phyloP scores from a whole-genome alignment of 805 yeast species.

The Debaryomyces tyrocola region DNA sequence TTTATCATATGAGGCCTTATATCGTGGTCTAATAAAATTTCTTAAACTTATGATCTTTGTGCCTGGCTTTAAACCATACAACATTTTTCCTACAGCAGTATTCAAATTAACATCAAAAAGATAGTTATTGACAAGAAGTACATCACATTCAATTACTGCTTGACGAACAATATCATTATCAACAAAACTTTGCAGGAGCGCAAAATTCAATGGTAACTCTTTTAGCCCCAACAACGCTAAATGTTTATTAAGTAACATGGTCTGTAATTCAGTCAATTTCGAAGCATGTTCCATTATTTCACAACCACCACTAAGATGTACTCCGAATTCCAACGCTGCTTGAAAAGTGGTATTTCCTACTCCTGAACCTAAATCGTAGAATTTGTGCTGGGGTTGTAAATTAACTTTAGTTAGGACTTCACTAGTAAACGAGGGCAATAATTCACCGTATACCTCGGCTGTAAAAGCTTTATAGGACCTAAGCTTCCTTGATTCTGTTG shows the following conservation, averaged over 20 bases:
- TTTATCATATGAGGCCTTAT: constrained; percentile 54
- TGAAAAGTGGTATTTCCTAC: constrained; percentile 91
- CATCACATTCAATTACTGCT: constrained; percentile 61
- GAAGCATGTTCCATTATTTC: constrained; percentile 88
- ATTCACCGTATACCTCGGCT: constrained; percentile 87
- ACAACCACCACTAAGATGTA: constrained; percentile 76
- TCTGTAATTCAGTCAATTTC: constrained; percentile 60
- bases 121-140: constrained; percentile 79
- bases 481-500: constrained; percentile 66
- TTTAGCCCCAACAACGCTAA: constrained; percentile 63
- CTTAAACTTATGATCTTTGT: constrained; percentile 77
- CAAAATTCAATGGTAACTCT: constrained; percentile 56
- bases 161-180: constrained; percentile 57
- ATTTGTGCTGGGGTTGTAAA: constrained; percentile 53
- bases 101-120: constrained; percentile 78
- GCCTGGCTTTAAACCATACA: constrained; percentile 67
- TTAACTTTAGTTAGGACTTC: constrained; percentile 60
- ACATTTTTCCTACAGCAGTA: constrained; percentile 61
- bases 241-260: constrained; percentile 55
- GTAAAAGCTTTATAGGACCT: constrained; percentile 82
- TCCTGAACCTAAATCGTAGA: constrained; percentile 90
- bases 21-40: constrained; percentile 76
- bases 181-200: constrained; percentile 69
- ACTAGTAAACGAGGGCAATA: constrained; percentile 74
- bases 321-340: constrained; percentile 84